Evolutionary conservation across 2,329 filamentous ascomycete species (phyloP).

Genomic region (Ophiocordyceps camponoti-floridani): DNA sequence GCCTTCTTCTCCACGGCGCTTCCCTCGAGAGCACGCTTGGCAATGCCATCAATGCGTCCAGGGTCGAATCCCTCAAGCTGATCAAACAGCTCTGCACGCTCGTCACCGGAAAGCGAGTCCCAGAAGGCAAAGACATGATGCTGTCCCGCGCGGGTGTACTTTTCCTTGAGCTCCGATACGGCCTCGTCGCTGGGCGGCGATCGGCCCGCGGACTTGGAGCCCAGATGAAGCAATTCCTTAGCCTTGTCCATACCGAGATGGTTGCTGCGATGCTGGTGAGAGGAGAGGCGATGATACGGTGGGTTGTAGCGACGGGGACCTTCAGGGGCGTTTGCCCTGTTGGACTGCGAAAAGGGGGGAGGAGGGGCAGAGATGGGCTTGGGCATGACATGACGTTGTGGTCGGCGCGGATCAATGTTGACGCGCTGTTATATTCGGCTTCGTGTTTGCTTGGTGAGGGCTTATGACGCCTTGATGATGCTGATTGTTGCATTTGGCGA

Average conservation of each 20-base stretch:
- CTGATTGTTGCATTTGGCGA: neutral
- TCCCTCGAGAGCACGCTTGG: conserved; percentile 61
- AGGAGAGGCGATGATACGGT: neutral
- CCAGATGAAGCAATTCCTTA: conserved; percentile 22
- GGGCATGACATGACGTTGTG: neutral
- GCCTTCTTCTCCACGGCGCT: conserved; percentile 41
- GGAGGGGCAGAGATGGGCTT: neutral
- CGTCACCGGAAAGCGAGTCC: conserved; percentile 53
- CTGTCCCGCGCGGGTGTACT: conserved; percentile 60
- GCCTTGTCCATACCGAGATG: conserved; percentile 20
- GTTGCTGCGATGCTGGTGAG: neutral
- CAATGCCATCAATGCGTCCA: conserved; percentile 71
- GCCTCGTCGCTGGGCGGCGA: conserved; percentile 35
- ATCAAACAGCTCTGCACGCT: conserved; percentile 63
- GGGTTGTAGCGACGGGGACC: neutral
- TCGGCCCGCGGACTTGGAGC: conserved; percentile 27
- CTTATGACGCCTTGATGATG: neutral
- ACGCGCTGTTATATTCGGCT: neutral
- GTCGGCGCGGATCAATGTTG: neutral
- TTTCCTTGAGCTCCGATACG: conserved; percentile 50
- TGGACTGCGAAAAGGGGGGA: neutral
- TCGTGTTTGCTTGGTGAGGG: neutral
- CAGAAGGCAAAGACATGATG: conserved; percentile 68
- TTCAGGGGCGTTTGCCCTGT: neutral
- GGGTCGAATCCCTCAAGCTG: conserved; percentile 76